A percentile compares a stretch with the other conserved stretches of the same genome.
These are phyloP conservation scores for Suhomyces coccinellae DNA, from an alignment of 1,139 yeast genomes.

Conservation along the genomic window DNA sequence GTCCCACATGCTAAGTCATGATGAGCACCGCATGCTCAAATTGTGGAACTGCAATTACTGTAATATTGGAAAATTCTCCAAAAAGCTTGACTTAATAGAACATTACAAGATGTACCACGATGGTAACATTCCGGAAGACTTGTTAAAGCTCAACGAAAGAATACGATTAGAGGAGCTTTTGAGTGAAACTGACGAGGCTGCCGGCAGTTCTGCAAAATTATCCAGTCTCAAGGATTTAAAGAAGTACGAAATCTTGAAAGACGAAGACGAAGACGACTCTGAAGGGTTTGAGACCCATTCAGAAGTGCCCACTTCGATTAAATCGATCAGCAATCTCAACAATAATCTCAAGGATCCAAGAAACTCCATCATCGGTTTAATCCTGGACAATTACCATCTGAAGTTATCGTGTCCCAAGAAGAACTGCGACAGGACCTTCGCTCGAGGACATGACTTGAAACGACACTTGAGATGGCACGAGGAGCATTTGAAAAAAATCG, in stretches of 20 bases:
- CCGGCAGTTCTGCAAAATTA: neutral
- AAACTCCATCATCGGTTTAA: slow-evolving; percentile 34
- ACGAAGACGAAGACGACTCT: slow-evolving; percentile 12
- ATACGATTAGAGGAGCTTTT: slow-evolving; percentile 24
- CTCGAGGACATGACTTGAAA: slow-evolving; percentile 47
- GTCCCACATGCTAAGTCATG: slow-evolving; percentile 68
- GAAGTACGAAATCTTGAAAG: slow-evolving; percentile 1
- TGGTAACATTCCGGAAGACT: slow-evolving; percentile 38
- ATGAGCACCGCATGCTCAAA: slow-evolving; percentile 48
- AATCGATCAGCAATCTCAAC: slow-evolving; percentile 25
- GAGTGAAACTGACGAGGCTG: slow-evolving; percentile 16
- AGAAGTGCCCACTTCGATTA: slow-evolving; percentile 23
- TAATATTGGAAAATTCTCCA: slow-evolving; percentile 35
- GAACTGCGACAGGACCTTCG: slow-evolving; percentile 50
- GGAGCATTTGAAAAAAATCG: slow-evolving; percentile 34
- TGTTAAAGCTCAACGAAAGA: slow-evolving; percentile 30
- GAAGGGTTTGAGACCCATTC: slow-evolving; percentile 8
- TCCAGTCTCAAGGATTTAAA: slow-evolving; percentile 8
- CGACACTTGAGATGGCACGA: slow-evolving; percentile 62
- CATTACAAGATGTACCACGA: slow-evolving; percentile 50
- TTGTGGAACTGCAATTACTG: slow-evolving; percentile 66
- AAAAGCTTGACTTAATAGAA: slow-evolving; percentile 35
- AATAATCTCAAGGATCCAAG: slow-evolving; percentile 21
- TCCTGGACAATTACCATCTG: slow-evolving; percentile 36
- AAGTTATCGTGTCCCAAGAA: slow-evolving; percentile 46